phyloP scores from a whole-genome alignment of 441 rosid species.

The Euphorbia celastroides region DNA sequence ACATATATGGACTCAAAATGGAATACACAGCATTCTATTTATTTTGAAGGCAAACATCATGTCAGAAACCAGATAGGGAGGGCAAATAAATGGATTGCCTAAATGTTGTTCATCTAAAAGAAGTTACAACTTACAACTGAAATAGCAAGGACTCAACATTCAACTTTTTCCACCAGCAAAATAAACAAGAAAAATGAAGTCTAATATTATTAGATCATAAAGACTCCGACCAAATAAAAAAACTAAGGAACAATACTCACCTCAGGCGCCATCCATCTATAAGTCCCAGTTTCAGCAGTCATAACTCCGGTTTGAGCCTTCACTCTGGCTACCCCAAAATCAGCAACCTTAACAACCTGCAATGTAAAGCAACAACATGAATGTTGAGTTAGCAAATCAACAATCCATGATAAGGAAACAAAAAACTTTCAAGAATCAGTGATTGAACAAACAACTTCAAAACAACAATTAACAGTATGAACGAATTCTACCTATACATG shows the following conservation, averaged over 20 bases:
- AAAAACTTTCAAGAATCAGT: not conserved
- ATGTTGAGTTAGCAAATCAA: too few species aligned
- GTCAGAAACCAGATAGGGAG: not conserved
- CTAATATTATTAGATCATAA: not conserved
- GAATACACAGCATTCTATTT: not conserved
- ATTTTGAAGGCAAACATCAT: not conserved
- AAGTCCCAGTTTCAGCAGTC: slow-evolving; percentile 99
- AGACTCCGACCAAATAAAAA: not conserved
- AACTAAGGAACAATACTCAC: slow-evolving; percentile 27
- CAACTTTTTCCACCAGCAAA: not conserved
- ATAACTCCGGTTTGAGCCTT: slow-evolving; percentile 87
- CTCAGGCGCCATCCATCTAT: slow-evolving; percentile 99
- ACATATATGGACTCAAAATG: not conserved
- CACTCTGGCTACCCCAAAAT: slow-evolving; percentile 98
- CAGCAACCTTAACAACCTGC: slow-evolving; percentile 95
- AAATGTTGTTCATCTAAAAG: not conserved
- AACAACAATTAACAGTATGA: too few species aligned
- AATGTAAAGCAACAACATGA: not conserved
- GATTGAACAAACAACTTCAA: not conserved
- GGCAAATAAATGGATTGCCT: not conserved
- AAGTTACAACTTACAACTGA: not conserved
- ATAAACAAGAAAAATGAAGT: not conserved
- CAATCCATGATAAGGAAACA: too few species aligned
- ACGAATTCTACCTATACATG: not conserved
- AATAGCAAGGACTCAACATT: not conserved